These are phyloP conservation scores for Rosa chinensis DNA, from an alignment of 306 rosid species.

Conservation along the genomic window DNA sequence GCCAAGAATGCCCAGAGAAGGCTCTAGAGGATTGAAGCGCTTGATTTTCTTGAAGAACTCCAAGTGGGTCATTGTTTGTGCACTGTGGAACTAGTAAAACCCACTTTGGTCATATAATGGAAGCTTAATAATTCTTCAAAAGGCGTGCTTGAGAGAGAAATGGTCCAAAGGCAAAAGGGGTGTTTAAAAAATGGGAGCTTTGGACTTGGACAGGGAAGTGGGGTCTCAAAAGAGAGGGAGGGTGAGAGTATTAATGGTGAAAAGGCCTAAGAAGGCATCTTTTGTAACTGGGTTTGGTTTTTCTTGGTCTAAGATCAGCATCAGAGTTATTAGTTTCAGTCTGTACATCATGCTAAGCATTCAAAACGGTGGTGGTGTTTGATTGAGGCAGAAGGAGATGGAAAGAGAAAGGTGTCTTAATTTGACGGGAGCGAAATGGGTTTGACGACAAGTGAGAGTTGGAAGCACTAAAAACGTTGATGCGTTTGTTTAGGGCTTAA, in stretches of 20 bases:
- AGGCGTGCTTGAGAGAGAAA: not conserved
- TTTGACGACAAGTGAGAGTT: not conserved
- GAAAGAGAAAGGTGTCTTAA: not conserved
- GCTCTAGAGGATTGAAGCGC: slow-evolving; percentile 62
- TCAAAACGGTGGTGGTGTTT: slow-evolving; percentile 3
- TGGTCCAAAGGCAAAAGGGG: slow-evolving; percentile 12
- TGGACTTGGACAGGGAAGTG: slow-evolving; percentile 16
- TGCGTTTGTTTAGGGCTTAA: not conserved
- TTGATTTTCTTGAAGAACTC: slow-evolving; percentile 56
- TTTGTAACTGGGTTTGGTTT: slow-evolving; percentile 3
- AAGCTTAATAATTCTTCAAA: slow-evolving; percentile 4
- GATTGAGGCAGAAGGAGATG: not conserved
- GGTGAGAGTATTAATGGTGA: slow-evolving; percentile 25
- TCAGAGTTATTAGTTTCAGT: not conserved
- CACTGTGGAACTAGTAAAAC: slow-evolving; percentile 36
- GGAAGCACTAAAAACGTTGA: not conserved
- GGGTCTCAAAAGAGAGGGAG: slow-evolving; percentile 17
- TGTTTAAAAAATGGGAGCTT: slow-evolving; percentile 17
- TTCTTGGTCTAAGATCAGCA: not conserved
- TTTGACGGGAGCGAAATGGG: not conserved
- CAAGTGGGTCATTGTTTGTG: slow-evolving; percentile 41
- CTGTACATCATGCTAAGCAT: not conserved
- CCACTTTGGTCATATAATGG: slow-evolving; percentile 27
- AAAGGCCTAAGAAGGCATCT: not conserved
- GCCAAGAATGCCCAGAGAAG: slow-evolving; percentile 40